Conservation (phyloP, 345 rosid genomes). For the Linum lewisii region DNA sequence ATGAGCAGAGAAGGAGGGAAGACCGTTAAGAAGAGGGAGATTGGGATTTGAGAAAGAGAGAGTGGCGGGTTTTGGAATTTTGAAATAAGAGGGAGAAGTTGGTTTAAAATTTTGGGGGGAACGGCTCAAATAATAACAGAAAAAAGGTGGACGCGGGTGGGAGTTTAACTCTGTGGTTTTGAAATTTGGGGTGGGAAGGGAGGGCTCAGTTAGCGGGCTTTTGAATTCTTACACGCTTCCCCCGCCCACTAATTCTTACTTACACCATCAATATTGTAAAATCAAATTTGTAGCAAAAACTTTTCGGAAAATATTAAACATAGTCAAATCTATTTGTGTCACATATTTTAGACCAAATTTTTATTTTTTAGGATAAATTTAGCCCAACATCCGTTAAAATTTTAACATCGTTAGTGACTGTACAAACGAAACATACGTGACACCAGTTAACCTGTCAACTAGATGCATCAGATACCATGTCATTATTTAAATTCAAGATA, state of each 20-base stretch:
- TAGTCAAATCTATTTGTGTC: too few species aligned
- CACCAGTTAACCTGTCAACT: too few species aligned
- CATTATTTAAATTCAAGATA: too few species aligned
- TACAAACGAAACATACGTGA: too few species aligned
- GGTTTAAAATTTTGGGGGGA: conserved; percentile 9
- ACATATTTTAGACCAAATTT: too few species aligned
- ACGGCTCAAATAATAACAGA: not conserved
- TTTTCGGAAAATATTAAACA: too few species aligned
- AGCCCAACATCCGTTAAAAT: too few species aligned
- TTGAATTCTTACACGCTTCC: conserved; percentile 12
- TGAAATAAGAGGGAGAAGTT: not conserved
- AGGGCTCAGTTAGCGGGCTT: conserved; percentile 19
- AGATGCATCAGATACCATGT: too few species aligned
- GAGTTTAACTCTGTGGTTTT: not conserved
- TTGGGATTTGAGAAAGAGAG: not conserved
- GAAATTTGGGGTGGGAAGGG: not conserved
- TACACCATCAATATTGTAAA: too few species aligned
- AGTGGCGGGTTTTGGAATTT: conserved; percentile 7
- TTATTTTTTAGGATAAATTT: too few species aligned
- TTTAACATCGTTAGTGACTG: too few species aligned
- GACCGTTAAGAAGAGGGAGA: conserved; percentile 15
- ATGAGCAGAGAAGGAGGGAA: not conserved
- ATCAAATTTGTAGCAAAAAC: too few species aligned
- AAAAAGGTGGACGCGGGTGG: not conserved
- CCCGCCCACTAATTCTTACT: not conserved